Base-by-base conservation (phyloP, 2,329 filamentous ascomycete species). In the Ustilaginoidea virens region DNA sequence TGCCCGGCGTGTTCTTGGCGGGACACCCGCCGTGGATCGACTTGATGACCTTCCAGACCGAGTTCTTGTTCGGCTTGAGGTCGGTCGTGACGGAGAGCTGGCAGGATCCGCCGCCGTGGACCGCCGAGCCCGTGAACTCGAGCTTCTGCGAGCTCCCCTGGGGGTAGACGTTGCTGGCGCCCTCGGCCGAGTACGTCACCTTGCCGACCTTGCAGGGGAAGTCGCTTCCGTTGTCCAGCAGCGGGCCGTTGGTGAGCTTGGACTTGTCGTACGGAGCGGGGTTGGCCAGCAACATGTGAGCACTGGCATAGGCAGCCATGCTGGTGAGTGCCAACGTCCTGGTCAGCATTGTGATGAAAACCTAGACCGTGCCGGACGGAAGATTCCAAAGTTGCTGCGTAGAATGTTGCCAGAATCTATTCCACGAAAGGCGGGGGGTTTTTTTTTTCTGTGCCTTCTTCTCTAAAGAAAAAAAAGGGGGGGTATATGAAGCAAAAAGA, bases 91-190 rank as follows among this genome's bases (percentile, higher is more conserved):
- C 59, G 7, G 77, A 79, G 33, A 96, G 57, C 44, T 98, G 90
- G 58, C 90, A 96, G 1, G 82, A 92, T 0, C 90, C 90, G 30
- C 90, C 90, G 12, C 86, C 86, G 41, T 98, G 90, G 0, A 76
- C 72, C 3, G 85, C 86, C 27, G 63, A 58, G 20, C 85, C 86
- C 0, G 56, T 56, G 52, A 93, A 81, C 0, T 55, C 51, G 2
- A 94, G 61, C 0, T 57, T 49, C 13, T 55, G 49, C 0, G 33
- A 46, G 42, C 51, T 52, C 1, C 54, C 54, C 3, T 53, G 44
- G 1, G 63, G 56, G 52, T 79, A 80, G 1, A 58, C 47, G 41
- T 81, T 82, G 43, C 53, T 55, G 2, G 45, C 49, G 5, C 54
- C 55, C 1, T 61, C 53, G 1, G 60, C 55, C 1, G 63, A 55